A percentile compares a stretch with the other conserved stretches of the same genome.
phyloP scores from a whole-genome alignment of 345 rosid genomes.

The Cardiospermum halicacabum region DNA sequence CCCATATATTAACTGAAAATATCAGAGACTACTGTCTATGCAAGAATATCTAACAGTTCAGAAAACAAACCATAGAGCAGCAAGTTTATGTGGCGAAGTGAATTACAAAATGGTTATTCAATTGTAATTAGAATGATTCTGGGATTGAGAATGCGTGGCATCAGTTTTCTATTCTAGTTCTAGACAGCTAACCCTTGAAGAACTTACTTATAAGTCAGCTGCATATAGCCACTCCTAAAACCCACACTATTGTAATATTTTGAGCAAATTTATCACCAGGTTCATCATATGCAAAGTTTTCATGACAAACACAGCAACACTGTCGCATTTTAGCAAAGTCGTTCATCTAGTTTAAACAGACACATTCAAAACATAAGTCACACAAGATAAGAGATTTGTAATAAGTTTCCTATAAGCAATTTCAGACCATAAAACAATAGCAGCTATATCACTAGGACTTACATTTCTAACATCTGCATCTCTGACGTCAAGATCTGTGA shows the following conservation, averaged over 20 bases:
- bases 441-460: conserved; percentile 23
- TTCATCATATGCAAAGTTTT: background rate
- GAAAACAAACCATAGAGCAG: conserved; percentile 1
- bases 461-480: conserved; percentile 92
- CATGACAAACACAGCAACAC: background rate
- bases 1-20: background rate
- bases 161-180: background rate
- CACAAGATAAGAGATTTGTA: background rate
- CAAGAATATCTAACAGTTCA: background rate
- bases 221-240: background rate
- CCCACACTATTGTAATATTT: background rate
- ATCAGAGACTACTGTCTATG: background rate
- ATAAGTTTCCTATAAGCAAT: background rate
- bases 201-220: background rate
- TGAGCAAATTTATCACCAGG: background rate
- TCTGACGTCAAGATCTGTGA: conserved; percentile 81
- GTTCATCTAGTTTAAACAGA: background rate
- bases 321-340: background rate
- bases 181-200: background rate
- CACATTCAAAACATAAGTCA: background rate
- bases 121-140: background rate
- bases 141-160: background rate
- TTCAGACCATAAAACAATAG: background rate
- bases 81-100: background rate
- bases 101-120: background rate